phyloP scores from a whole-genome alignment of 495 filamentous ascomycete genomes.

The Aspergillus indologenus region DNA sequence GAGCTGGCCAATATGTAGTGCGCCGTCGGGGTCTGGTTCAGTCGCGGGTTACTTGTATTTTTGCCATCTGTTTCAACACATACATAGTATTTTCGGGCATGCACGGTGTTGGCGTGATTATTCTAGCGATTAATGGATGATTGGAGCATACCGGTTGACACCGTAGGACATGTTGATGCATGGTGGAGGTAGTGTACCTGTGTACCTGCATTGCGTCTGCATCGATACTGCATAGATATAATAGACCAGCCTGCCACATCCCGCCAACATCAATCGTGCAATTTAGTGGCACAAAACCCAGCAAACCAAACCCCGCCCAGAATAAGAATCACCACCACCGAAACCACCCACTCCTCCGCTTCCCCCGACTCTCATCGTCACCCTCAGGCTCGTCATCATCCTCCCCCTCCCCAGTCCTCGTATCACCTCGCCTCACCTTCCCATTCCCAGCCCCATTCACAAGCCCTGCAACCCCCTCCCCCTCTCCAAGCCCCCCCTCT shows the following conservation, averaged over 20 bases:
- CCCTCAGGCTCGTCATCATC: conserved; percentile 11
- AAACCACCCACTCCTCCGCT: conserved; percentile 28
- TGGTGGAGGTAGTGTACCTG: neutral
- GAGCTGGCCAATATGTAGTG: conserved; percentile 87
- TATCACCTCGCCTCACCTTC: conserved; percentile 3
- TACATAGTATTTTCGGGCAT: too few species aligned
- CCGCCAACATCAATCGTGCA: too few species aligned
- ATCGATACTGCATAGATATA: too few species aligned
- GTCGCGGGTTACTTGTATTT: conserved; percentile 10
- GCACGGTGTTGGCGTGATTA: too few species aligned
- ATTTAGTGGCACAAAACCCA: too few species aligned
- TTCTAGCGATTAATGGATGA: too few species aligned
- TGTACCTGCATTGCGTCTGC: neutral
- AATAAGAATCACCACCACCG: conserved; percentile 29
- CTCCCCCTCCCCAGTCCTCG: conserved; percentile 11
- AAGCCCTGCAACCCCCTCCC: conserved; percentile 1
- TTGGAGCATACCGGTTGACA: too few species aligned
- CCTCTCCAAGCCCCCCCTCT: conserved; percentile 5
- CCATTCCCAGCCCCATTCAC: conserved; percentile 17
- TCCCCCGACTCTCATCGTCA: conserved; percentile 16
- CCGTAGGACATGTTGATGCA: too few species aligned
- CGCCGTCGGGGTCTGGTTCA: conserved; percentile 54
- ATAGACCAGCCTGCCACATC: too few species aligned
- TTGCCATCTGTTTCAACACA: conserved; percentile 7
- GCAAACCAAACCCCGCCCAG: neutral